These are phyloP conservation scores for Diplosphaera chodatii DNA, from an alignment of 139 green algal genomes.

Conservation along the genomic window DNA sequence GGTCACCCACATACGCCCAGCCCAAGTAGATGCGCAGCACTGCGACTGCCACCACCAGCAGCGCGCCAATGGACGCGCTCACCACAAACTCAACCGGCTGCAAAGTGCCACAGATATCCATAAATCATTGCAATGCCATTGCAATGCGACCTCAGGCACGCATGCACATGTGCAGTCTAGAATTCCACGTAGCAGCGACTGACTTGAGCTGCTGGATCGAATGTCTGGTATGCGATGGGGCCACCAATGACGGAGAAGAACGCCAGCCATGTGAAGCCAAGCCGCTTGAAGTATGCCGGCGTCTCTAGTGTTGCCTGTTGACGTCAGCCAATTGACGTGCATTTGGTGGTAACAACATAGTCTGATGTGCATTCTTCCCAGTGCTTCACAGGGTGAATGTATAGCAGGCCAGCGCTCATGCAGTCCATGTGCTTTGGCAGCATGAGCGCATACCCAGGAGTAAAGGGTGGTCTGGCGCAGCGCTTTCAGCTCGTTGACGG, in stretches of 20 bases:
- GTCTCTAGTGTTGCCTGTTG: constrained; percentile 50
- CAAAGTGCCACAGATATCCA: not conserved
- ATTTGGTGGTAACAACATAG: not conserved
- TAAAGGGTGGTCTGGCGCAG: constrained; percentile 67
- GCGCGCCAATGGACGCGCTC: constrained; percentile 38
- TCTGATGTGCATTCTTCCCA: no score
- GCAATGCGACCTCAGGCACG: not conserved
- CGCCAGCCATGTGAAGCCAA: constrained; percentile 45
- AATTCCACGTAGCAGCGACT: no score
- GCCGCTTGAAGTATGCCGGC: constrained; percentile 43
- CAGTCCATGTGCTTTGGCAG: no score
- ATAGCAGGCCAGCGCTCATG: no score
- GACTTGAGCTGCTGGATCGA: constrained; percentile 56
- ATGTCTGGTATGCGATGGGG: constrained; percentile 78
- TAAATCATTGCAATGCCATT: not conserved
- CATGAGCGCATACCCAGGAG: constrained; percentile 56
- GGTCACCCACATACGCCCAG: constrained; percentile 87
- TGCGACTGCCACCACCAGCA: constrained; percentile 67
- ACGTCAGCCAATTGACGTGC: not conserved
- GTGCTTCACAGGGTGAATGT: no score
- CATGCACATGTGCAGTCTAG: no score
- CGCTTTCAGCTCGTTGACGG: constrained; percentile 71
- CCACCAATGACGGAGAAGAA: constrained; percentile 57
- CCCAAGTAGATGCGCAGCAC: constrained; percentile 81
- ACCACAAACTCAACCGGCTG: constrained; percentile 62